Evolutionary conservation across 225 moss, liverwort and hornwort species (phyloP).

Genomic region (Bryum argenteum): DNA sequence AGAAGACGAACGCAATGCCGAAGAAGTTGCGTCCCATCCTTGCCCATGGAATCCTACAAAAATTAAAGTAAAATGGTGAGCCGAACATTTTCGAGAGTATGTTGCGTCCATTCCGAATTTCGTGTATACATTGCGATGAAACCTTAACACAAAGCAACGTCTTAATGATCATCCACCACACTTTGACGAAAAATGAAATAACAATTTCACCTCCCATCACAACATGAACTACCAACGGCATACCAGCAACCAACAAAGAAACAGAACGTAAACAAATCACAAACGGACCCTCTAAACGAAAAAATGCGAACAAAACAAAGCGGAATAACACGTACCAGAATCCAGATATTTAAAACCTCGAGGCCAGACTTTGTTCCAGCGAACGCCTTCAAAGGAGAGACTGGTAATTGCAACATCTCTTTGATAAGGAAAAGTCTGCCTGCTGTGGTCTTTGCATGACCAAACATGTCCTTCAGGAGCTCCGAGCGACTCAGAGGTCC

Average conservation of each 20-base stretch:
- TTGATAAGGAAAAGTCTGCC: conserved; percentile 66
- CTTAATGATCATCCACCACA: background rate
- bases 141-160: conserved; percentile 5
- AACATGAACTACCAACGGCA: conserved; percentile 4
- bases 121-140: background rate
- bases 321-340: conserved; percentile 39
- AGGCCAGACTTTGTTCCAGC: conserved; percentile 69
- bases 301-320: conserved; percentile 13
- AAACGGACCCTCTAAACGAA: background rate
- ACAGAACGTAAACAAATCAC: background rate
- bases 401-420: conserved; percentile 69
- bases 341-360: conserved; percentile 63
- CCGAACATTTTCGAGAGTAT: background rate
- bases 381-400: conserved; percentile 57
- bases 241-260: background rate
- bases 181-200: background rate
- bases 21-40: conserved; percentile 73
- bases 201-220: background rate
- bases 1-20: conserved; percentile 70
- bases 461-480: conserved; percentile 72
- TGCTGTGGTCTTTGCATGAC: conserved; percentile 67
- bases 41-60: conserved; percentile 70
- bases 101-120: conserved; percentile 2
- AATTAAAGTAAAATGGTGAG: background rate
- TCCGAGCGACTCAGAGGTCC: conserved; percentile 61